Evolutionary conservation across 768 basidiomycete species (phyloP).

Genomic region (Xerocomellus dryophilus): DNA sequence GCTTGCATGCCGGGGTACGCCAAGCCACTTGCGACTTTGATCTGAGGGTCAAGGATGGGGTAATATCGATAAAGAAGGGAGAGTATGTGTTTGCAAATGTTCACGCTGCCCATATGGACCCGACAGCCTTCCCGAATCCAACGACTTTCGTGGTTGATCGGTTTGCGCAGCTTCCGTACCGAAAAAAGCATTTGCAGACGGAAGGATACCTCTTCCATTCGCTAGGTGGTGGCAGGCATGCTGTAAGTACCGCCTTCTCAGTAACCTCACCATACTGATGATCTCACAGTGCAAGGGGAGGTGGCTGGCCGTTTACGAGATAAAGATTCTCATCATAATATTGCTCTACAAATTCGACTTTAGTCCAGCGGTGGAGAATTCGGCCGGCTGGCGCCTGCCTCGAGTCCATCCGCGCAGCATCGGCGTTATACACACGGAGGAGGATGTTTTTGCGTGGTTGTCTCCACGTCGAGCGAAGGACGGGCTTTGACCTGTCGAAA

Average conservation of each 20-base stretch:
- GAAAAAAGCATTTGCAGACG: conserved; percentile 13
- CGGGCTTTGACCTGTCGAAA: background rate
- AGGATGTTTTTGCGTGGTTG: conserved; percentile 14
- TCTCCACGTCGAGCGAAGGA: background rate
- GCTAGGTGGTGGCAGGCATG: conserved; percentile 18
- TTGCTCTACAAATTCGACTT: conserved; percentile 18
- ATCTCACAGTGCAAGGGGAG: conserved; percentile 21
- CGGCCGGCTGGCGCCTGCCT: conserved; percentile 7
- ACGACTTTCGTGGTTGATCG: conserved; percentile 18
- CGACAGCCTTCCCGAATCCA: conserved; percentile 8
- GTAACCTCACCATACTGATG: background rate
- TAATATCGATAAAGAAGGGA: conserved; percentile 19
- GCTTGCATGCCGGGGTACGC: conserved; percentile 16
- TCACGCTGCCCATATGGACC: conserved; percentile 20
- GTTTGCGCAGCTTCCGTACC: conserved; percentile 16
- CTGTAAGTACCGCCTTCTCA: conserved; percentile 8
- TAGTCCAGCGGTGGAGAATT: background rate
- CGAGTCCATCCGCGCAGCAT: conserved; percentile 12
- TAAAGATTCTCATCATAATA: conserved; percentile 18
- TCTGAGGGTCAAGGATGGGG: conserved; percentile 6
- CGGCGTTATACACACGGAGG: conserved; percentile 16
- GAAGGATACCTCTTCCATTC: conserved; percentile 11
- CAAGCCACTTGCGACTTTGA: conserved; percentile 18
- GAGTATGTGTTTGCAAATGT: conserved; percentile 21
- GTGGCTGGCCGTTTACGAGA: conserved; percentile 24